These are phyloP conservation scores for Alternaria sp. DNA, from an alignment of 2,329 filamentous ascomycete species.

Conservation along the genomic window DNA sequence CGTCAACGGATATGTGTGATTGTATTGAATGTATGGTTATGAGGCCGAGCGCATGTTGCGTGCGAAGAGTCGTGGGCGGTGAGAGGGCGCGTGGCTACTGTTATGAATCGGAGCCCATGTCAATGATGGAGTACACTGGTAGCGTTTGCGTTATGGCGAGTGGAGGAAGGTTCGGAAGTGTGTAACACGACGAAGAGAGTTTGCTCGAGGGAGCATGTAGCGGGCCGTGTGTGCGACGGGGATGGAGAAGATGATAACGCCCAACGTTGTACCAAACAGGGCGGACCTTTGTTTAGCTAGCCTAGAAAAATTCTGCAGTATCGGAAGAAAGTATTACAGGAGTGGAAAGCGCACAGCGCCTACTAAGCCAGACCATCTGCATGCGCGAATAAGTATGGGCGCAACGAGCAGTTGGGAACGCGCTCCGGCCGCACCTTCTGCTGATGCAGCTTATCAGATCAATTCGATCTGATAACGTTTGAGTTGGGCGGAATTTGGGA, in stretches of 20 bases:
- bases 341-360: conserved; percentile 24
- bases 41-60: conserved; percentile 28
- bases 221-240: conserved; percentile 27
- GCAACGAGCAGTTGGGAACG: conserved; percentile 25
- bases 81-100: conserved; percentile 34
- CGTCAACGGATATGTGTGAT: conserved; percentile 9
- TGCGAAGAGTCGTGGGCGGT: conserved; percentile 37
- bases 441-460: conserved; percentile 32
- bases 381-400: conserved; percentile 17
- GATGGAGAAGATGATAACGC: conserved; percentile 33
- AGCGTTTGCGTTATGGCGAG: conserved; percentile 13
- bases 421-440: conserved; percentile 1
- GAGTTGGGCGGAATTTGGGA: neutral
- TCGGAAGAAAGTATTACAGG: conserved; percentile 20
- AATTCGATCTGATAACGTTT: conserved; percentile 20
- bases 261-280: conserved; percentile 25
- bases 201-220: conserved; percentile 21
- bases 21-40: conserved; percentile 18
- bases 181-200: conserved; percentile 31
- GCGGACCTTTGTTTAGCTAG: conserved; percentile 40
- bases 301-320: conserved; percentile 29
- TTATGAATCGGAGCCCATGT: conserved; percentile 29
- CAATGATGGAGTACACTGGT: conserved; percentile 3
- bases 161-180: conserved; percentile 16
- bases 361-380: conserved; percentile 11